These are phyloP conservation scores for Verticillium klebahnii DNA, from an alignment of 2,329 filamentous ascomycete genomes.

Conservation along the genomic window DNA sequence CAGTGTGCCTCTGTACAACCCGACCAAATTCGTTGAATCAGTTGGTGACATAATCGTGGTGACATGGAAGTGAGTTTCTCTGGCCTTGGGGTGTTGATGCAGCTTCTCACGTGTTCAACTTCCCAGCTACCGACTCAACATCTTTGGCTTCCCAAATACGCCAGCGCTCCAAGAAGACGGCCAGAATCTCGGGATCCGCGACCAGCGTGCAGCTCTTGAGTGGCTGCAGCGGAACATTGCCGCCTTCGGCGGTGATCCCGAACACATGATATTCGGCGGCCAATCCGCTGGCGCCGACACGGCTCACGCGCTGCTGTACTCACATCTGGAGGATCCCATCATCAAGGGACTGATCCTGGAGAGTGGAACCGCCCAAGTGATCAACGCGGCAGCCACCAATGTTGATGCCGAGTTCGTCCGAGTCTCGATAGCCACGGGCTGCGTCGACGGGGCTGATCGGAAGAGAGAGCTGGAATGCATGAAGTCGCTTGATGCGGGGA, in stretches of 20 bases:
- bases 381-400: not conserved
- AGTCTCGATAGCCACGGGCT: conserved; percentile 1
- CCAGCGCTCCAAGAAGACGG: conserved; percentile 18
- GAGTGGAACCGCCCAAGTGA: conserved; percentile 5
- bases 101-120: not conserved
- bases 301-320: conserved; percentile 1
- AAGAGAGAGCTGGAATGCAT: too few relatives aligned
- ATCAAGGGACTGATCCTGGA: conserved; percentile 1
- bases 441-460: not conserved
- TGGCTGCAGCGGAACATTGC: conserved; percentile 30
- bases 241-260: conserved; percentile 26
- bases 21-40: not conserved
- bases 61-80: too few relatives aligned
- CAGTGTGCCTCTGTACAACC: conserved; percentile 2
- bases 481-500: too few relatives aligned
- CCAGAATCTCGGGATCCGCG: conserved; percentile 25
- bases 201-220: conserved; percentile 28
- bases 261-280: conserved; percentile 14
- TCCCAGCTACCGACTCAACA: conserved; percentile 22
- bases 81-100: too few relatives aligned
- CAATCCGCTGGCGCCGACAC: not conserved
- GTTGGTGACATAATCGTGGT: not conserved
- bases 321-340: conserved; percentile 3
- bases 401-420: conserved; percentile 6
- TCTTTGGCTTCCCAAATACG: conserved; percentile 26